Conservation (phyloP, 345 rosid genomes). For the Adansonia digitata region DNA sequence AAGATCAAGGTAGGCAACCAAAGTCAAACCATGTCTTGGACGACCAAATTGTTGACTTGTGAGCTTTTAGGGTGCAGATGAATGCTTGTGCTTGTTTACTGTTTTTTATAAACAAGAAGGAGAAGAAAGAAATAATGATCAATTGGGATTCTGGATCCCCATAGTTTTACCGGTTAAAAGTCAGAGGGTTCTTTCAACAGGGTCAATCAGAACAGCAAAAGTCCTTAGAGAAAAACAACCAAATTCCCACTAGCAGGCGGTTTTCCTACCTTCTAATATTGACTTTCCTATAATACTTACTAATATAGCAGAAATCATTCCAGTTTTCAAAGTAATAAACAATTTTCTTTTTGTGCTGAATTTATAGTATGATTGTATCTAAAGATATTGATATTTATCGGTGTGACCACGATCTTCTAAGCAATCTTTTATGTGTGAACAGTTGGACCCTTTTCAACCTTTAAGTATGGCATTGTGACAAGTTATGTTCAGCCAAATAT, state of each 20-base stretch:
- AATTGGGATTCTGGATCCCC: neutral
- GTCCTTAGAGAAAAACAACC: constrained; percentile 13
- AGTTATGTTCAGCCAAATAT: neutral
- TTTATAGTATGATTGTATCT: neutral
- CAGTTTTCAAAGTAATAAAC: neutral
- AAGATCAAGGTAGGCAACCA: constrained; percentile 10
- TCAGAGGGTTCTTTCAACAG: neutral
- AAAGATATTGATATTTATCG: neutral
- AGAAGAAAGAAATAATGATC: neutral
- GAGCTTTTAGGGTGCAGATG: neutral
- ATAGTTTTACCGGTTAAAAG: neutral
- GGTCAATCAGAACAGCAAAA: constrained; percentile 11
- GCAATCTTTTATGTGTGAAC: constrained; percentile 3
- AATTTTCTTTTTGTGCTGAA: neutral
- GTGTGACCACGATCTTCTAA: neutral
- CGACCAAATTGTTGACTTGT: constrained; percentile 5
- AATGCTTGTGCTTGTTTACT: neutral
- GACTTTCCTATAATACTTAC: neutral
- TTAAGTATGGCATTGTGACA: neutral
- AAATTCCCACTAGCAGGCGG: constrained; percentile 12
- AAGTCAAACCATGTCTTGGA: constrained; percentile 4
- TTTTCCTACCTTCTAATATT: constrained; percentile 16
- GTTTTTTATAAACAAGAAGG: neutral
- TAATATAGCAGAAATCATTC: neutral
- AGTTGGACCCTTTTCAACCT: neutral